phyloP scores from a whole-genome alignment of 2,329 filamentous ascomycete species.

The Tetracladium maxilliforme region DNA sequence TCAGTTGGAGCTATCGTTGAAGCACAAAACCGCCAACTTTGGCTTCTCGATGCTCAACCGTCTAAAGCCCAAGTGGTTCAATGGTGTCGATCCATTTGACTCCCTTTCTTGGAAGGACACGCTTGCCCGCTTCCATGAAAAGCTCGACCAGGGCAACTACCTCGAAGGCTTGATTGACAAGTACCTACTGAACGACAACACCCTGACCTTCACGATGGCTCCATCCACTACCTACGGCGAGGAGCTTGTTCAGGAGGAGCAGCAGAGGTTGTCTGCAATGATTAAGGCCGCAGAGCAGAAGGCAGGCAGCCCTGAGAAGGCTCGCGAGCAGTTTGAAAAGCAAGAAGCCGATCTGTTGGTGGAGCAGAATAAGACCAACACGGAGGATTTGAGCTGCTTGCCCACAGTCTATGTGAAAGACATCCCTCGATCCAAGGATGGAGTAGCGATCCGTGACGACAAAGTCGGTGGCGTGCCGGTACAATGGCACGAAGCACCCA shows the following conservation, averaged over 20 bases:
- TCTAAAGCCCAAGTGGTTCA: slow-evolving; percentile 88
- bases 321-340: slow-evolving; percentile 55
- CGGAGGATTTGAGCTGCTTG: slow-evolving; percentile 73
- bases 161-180: slow-evolving; percentile 77
- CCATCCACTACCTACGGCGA: slow-evolving; percentile 64
- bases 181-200: slow-evolving; percentile 78
- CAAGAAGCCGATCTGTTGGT: slow-evolving; percentile 68
- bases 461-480: slow-evolving; percentile 49
- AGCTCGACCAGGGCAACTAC: slow-evolving; percentile 63
- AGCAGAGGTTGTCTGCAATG: slow-evolving; percentile 56
- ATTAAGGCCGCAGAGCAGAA: slow-evolving; percentile 54
- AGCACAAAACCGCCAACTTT: slow-evolving; percentile 94
- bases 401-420: slow-evolving; percentile 82
- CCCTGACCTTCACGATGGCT: slow-evolving; percentile 85
- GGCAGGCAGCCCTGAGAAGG: slow-evolving; percentile 57
- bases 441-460: slow-evolving; percentile 45
- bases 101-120: slow-evolving; percentile 85
- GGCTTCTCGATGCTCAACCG: slow-evolving; percentile 83
- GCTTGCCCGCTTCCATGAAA: slow-evolving; percentile 65
- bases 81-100: slow-evolving; percentile 83
- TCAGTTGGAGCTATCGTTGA: slow-evolving; percentile 81
- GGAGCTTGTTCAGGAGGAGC: slow-evolving; percentile 65
- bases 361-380: slow-evolving; percentile 72
- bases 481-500: slow-evolving; percentile 85
- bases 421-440: slow-evolving; percentile 66